These are phyloP conservation scores for Aphanomyces astaci DNA, from an alignment of 352 stramenopile species.

Conservation along the genomic window DNA sequence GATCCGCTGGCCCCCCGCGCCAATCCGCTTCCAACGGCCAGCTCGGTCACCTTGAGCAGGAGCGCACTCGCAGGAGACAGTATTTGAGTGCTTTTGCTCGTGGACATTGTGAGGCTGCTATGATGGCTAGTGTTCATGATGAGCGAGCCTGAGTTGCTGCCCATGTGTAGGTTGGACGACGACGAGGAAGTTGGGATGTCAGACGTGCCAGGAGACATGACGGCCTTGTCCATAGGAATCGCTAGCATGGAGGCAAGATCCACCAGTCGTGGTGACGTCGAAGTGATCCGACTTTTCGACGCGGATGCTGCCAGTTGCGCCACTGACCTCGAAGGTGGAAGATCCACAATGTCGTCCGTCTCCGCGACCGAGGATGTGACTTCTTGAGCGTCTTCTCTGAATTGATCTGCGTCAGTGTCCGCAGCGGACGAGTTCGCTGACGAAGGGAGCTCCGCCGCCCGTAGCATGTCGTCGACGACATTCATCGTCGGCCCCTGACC, in stretches of 20 bases:
- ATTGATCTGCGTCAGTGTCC: not conserved
- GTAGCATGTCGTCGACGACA: not conserved
- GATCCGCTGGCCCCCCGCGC: too few species aligned
- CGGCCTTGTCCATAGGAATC: not conserved
- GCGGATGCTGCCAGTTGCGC: not conserved
- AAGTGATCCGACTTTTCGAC: not conserved
- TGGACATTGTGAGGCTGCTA: too few species aligned
- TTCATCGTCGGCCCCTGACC: not conserved
- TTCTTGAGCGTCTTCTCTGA: not conserved
- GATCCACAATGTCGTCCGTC: not conserved
- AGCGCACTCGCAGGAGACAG: not conserved
- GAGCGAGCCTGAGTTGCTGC: not conserved
- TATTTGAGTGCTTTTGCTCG: not conserved
- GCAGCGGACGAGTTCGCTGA: not conserved
- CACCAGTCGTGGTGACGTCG: not conserved
- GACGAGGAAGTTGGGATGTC: too few species aligned
- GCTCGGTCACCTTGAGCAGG: not conserved
- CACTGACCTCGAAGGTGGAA: too few species aligned
- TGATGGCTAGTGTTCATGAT: too few species aligned
- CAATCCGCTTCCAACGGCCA: too few species aligned
- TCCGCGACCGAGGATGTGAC: not conserved
- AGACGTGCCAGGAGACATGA: too few species aligned
- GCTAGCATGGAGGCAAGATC: not conserved
- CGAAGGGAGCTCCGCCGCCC: too few species aligned
- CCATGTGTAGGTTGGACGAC: too few species aligned